phyloP scores from a whole-genome alignment of 768 basidiomycete genomes.

The Naganishia vaughanmartiniae region DNA sequence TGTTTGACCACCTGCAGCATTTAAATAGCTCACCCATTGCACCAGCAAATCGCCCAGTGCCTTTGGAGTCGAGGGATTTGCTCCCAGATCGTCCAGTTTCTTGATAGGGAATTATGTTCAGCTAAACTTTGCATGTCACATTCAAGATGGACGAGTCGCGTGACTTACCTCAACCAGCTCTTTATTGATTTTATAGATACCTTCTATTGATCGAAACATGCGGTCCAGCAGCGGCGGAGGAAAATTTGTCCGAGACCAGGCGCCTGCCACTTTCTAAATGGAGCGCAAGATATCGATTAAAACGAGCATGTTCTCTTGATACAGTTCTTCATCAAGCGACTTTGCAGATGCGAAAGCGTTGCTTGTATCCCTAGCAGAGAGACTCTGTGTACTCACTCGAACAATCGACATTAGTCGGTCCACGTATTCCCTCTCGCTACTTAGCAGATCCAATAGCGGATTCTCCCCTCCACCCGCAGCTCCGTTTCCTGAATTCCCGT shows the following conservation, averaged over 20 bases:
- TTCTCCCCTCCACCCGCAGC: slow-evolving; percentile 53
- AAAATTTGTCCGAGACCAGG: slow-evolving; percentile 92
- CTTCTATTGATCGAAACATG: slow-evolving; percentile 92
- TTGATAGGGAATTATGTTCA: slow-evolving; percentile 47
- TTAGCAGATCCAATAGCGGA: slow-evolving; percentile 85
- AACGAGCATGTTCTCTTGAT: not conserved
- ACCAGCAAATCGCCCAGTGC: slow-evolving; percentile 91
- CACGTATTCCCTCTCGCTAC: slow-evolving; percentile 88
- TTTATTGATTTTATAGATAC: slow-evolving; percentile 87
- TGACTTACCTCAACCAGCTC: slow-evolving; percentile 66
- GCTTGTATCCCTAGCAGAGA: not conserved
- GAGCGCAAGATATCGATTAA: not conserved
- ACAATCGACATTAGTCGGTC: slow-evolving; percentile 86
- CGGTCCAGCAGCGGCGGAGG: slow-evolving; percentile 85
- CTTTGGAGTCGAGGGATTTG: slow-evolving; percentile 86
- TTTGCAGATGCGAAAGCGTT: too few relatives aligned
- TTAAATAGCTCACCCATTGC: slow-evolving; percentile 77
- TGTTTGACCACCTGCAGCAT: not conserved
- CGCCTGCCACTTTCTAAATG: slow-evolving; percentile 88
- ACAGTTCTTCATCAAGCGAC: not conserved
- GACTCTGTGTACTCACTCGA: slow-evolving; percentile 61
- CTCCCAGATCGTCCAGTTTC: slow-evolving; percentile 92
- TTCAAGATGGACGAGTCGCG: slow-evolving; percentile 9
- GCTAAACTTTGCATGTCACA: slow-evolving; percentile 24
- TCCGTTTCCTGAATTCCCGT: not conserved